phyloP scores from a whole-genome alignment of 2,329 filamentous ascomycete species.

The Pseudonectria buxi region DNA sequence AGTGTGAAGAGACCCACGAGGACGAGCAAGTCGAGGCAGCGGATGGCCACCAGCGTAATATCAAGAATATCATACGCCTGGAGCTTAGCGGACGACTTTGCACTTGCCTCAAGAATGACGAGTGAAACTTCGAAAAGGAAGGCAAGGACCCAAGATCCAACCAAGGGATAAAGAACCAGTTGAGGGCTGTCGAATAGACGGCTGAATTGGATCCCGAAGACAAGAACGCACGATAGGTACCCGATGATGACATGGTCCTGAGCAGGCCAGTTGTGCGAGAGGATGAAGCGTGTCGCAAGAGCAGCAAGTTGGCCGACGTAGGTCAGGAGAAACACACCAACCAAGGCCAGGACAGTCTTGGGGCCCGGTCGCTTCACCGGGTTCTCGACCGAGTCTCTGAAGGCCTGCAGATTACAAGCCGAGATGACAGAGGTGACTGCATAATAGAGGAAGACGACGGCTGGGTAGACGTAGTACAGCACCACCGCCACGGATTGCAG shows the following conservation, averaged over 20 bases:
- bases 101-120: constrained; percentile 21
- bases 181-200: constrained; percentile 44
- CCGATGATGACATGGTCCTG: constrained; percentile 48
- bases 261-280: constrained; percentile 32
- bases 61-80: constrained; percentile 18
- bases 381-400: constrained; percentile 17
- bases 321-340: constrained; percentile 37
- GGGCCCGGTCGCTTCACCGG: constrained; percentile 13
- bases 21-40: constrained; percentile 13
- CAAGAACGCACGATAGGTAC: constrained; percentile 53
- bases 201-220: constrained; percentile 56
- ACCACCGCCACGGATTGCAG: constrained; percentile 13
- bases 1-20: constrained; percentile 11
- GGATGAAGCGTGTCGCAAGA: constrained; percentile 31
- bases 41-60: constrained; percentile 12
- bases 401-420: constrained; percentile 46
- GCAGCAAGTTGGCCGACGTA: constrained; percentile 42
- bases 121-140: constrained; percentile 49
- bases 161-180: constrained; percentile 56
- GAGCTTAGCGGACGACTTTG: constrained; percentile 2
- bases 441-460: constrained; percentile 47
- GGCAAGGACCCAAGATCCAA: constrained; percentile 55
- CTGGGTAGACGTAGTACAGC: constrained; percentile 21
- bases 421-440: constrained; percentile 50
- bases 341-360: constrained; percentile 32